Evolutionary conservation across 2,329 filamentous ascomycete species (phyloP).

Genomic region (Gaeumannomyces sp.): DNA sequence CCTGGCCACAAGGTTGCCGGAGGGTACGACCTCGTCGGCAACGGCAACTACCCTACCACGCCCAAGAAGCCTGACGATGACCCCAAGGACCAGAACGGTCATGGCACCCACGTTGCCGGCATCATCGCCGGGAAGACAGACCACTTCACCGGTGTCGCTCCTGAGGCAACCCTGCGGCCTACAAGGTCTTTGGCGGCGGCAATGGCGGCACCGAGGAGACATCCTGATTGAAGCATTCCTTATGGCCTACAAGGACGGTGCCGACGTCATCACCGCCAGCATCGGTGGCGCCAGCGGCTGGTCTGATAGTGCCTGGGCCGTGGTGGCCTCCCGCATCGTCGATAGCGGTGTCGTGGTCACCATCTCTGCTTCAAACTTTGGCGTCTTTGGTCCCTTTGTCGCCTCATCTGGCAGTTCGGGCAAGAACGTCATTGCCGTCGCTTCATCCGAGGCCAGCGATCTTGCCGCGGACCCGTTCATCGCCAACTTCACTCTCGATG

Average conservation of each 20-base stretch:
- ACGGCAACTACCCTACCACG: slow-evolving; percentile 10
- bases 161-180: slow-evolving; percentile 19
- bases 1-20: slow-evolving; percentile 19
- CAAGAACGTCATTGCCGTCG: slow-evolving; percentile 36
- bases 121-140: slow-evolving; percentile 20
- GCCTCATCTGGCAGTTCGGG: slow-evolving; percentile 24
- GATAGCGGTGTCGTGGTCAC: slow-evolving; percentile 33
- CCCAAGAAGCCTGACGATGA: slow-evolving; percentile 17
- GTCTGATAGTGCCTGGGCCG: slow-evolving; percentile 28
- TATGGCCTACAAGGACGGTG: slow-evolving; percentile 27
- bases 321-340: slow-evolving; percentile 32
- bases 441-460: slow-evolving; percentile 28
- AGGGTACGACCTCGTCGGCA: slow-evolving; percentile 20
- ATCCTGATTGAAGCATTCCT: slow-evolving; percentile 30
- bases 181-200: slow-evolving; percentile 21
- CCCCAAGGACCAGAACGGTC: slow-evolving; percentile 17
- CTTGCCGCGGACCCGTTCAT: slow-evolving; percentile 16
- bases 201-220: slow-evolving; percentile 19
- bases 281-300: slow-evolving; percentile 17
- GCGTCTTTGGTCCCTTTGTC: slow-evolving; percentile 16
- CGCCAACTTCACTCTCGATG: slow-evolving; percentile 10
- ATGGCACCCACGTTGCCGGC: slow-evolving; percentile 22
- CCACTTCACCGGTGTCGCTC: slow-evolving; percentile 20
- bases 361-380: slow-evolving; percentile 35
- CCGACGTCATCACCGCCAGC: slow-evolving; percentile 33